These are phyloP conservation scores for Gomphus bonarii DNA, from an alignment of 1,284 basidiomycete species.

Conservation along the genomic window DNA sequence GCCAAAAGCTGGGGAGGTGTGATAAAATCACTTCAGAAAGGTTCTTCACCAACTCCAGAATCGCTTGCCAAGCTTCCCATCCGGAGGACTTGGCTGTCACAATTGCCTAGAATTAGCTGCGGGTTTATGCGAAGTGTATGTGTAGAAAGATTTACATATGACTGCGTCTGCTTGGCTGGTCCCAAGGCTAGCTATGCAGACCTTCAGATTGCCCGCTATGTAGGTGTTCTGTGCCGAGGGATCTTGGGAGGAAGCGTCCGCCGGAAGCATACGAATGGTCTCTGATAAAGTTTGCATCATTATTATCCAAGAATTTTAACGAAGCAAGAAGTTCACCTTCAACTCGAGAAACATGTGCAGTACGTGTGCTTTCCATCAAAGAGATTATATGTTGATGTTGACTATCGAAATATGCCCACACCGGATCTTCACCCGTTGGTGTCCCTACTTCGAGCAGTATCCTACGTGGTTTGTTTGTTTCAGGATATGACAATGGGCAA, in stretches of 20 bases:
- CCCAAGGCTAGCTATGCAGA: slow-evolving; percentile 48
- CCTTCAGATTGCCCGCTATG: slow-evolving; percentile 45
- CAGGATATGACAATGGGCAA: background rate
- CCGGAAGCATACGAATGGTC: slow-evolving; percentile 31
- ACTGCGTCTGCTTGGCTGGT: slow-evolving; percentile 51
- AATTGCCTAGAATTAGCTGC: slow-evolving; percentile 7
- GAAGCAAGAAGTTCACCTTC: too few species aligned
- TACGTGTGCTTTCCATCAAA: slow-evolving; percentile 65
- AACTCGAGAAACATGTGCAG: slow-evolving; percentile 41
- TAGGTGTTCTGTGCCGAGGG: slow-evolving; percentile 30
- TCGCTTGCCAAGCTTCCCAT: slow-evolving; percentile 74
- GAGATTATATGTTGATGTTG: slow-evolving; percentile 83
- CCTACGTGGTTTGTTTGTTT: slow-evolving; percentile 30
- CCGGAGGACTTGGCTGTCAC: slow-evolving; percentile 48
- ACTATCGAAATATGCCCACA: slow-evolving; percentile 91
- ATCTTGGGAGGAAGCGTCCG: slow-evolving; percentile 20
- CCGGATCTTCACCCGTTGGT: slow-evolving; percentile 68
- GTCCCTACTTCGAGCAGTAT: slow-evolving; percentile 74
- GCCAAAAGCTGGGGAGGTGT: slow-evolving; percentile 88
- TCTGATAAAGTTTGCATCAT: background rate
- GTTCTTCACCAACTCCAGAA: slow-evolving; percentile 62
- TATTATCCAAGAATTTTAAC: too few species aligned
- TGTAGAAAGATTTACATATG: slow-evolving; percentile 40
- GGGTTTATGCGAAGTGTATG: background rate
- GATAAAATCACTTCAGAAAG: slow-evolving; percentile 60